Conservation (phyloP, 2,329 filamentous ascomycete genomes). For the Trichoderma sp. region DNA sequence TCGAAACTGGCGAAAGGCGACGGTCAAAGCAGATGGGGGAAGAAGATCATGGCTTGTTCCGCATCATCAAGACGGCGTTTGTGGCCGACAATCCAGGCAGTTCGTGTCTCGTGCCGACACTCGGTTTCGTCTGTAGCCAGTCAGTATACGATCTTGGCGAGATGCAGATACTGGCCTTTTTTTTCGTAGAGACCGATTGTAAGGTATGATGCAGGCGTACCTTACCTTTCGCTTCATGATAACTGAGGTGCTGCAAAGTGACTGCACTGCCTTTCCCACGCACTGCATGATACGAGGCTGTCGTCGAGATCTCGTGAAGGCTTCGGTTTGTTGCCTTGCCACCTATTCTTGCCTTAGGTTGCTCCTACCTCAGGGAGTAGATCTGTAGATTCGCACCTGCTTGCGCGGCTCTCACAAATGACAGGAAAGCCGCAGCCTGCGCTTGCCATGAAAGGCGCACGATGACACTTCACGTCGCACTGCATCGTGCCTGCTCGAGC, state of each 20-base stretch:
- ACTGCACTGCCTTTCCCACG: too few relatives aligned
- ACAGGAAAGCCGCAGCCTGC: slow-evolving; percentile 5
- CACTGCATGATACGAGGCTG: too few relatives aligned
- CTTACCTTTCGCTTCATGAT: too few relatives aligned
- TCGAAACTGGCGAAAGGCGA: neutral
- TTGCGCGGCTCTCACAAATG: neutral
- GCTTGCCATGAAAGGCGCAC: neutral
- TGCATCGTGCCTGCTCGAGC: slow-evolving; percentile 15
- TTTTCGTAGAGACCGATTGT: too few relatives aligned
- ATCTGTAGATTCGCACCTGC: neutral
- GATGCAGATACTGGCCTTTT: neutral
- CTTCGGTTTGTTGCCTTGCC: neutral
- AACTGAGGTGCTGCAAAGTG: too few relatives aligned
- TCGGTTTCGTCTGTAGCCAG: neutral
- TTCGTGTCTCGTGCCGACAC: neutral
- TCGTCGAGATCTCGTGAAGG: neutral
- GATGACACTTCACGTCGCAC: neutral
- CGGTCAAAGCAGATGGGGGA: neutral
- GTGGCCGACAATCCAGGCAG: neutral
- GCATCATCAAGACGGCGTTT: neutral
- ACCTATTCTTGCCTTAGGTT: too few relatives aligned
- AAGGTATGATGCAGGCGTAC: too few relatives aligned
- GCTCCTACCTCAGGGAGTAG: too few relatives aligned
- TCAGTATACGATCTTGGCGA: neutral
- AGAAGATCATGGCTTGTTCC: neutral